A percentile compares a stretch with the other conserved stretches of the same genome.
Evolutionary conservation across 2,329 filamentous ascomycete genomes (phyloP).

Genomic region (Pseudogymnoascus verrucosus): DNA sequence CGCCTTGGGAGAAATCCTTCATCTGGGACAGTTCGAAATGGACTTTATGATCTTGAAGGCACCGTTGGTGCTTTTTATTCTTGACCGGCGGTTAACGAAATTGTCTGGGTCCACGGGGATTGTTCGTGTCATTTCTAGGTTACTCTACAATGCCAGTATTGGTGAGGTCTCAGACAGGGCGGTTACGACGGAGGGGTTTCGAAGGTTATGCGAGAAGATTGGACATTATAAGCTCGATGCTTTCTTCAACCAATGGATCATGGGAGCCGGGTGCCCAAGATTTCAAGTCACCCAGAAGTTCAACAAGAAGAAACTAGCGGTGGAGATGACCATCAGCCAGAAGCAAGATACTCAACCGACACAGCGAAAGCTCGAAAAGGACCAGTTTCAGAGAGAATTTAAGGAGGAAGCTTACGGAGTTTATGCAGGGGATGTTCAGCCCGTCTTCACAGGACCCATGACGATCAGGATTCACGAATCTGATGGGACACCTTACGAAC

Average conservation of each 20-base stretch:
- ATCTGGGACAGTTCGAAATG: constrained; percentile 74
- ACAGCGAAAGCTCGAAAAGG: constrained; percentile 52
- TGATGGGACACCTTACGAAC: constrained; percentile 95
- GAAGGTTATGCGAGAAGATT: constrained; percentile 77
- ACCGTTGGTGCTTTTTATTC: constrained; percentile 81
- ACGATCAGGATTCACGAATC: constrained; percentile 97
- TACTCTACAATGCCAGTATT: constrained; percentile 79
- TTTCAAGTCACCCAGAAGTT: constrained; percentile 84
- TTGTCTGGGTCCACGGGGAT: constrained; percentile 77
- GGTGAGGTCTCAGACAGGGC: constrained; percentile 66
- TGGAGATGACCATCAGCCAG: constrained; percentile 85
- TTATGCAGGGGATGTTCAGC: constrained; percentile 60
- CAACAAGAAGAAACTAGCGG: constrained; percentile 94
- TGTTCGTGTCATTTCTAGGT: constrained; percentile 73
- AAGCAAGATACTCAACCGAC: constrained; percentile 44
- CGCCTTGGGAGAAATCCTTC: constrained; percentile 68
- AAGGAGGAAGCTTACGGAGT: constrained; percentile 70
- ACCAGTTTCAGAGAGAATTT: constrained; percentile 74
- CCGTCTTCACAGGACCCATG: constrained; percentile 92
- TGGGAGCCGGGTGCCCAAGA: constrained; percentile 77
- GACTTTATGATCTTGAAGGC: constrained; percentile 91
- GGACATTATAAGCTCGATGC: constrained; percentile 78
- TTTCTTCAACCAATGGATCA: constrained; percentile 93
- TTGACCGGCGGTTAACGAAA: constrained; percentile 86
- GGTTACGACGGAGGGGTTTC: constrained; percentile 65